phyloP scores from a whole-genome alignment of 129 eudicot species.

The Mikania micrantha region DNA sequence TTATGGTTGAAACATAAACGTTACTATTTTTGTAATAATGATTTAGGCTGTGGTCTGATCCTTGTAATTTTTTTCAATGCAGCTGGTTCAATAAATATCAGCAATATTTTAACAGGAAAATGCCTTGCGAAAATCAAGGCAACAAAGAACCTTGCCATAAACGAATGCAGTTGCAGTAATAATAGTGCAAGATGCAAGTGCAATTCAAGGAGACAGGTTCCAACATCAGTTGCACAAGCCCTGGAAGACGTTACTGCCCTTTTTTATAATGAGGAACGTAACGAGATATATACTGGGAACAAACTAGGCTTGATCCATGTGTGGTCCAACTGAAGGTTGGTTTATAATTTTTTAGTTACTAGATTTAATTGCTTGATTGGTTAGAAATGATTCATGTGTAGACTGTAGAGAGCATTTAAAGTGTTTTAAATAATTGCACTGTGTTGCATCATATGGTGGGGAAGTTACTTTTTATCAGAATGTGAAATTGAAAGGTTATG shows the following conservation, averaged over 20 bases:
- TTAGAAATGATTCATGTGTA: background rate
- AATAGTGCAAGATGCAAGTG: constrained; percentile 32
- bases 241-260: constrained; percentile 81
- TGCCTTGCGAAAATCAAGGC: constrained; percentile 80
- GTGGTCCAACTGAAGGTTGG: constrained; percentile 65
- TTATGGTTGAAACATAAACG: background rate
- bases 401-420: background rate
- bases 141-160: constrained; percentile 28
- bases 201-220: constrained; percentile 42
- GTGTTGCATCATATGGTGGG: constrained; percentile 11
- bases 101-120: constrained; percentile 81
- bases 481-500: constrained; percentile 7
- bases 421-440: constrained; percentile 10
- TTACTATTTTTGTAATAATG: background rate
- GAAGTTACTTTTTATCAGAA: constrained; percentile 15
- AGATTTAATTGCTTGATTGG: background rate
- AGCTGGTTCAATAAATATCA: constrained; percentile 80
- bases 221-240: constrained; percentile 63
- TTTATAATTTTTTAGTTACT: background rate
- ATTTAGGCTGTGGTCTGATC: background rate
- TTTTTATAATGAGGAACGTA: constrained; percentile 76
- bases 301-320: constrained; percentile 81
- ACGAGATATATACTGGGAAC: constrained; percentile 85
- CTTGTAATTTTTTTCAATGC: constrained; percentile 6
- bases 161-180: constrained; percentile 45